A percentile compares a stretch with the other conserved stretches of the same genome.
Evolutionary conservation across 2,329 filamentous ascomycete species (phyloP).

Genomic region (Ophiocordyceps polyrhachis-furcata): DNA sequence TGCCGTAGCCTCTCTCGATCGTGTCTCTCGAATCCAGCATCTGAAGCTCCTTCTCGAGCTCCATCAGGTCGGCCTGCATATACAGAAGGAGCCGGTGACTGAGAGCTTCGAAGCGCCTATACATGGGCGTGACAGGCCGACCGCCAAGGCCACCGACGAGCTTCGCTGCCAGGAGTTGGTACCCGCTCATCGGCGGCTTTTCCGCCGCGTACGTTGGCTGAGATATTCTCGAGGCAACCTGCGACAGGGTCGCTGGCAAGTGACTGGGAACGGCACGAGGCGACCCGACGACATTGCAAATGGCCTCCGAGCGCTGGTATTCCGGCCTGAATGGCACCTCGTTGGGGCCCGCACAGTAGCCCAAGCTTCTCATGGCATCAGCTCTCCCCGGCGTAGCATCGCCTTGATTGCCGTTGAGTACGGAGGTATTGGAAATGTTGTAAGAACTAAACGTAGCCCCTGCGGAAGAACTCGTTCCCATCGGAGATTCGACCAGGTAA

Average conservation of each 20-base stretch:
- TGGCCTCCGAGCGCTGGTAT: neutral
- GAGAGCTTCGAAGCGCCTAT: conserved; percentile 63
- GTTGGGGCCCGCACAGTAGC: neutral
- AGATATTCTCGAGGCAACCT: neutral
- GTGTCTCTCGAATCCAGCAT: conserved; percentile 44
- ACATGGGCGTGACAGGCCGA: conserved; percentile 38
- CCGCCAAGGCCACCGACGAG: conserved; percentile 16
- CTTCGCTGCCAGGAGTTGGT: conserved; percentile 41
- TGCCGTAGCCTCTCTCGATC: conserved; percentile 22
- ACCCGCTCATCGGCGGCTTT: conserved; percentile 32
- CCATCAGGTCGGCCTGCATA: conserved; percentile 67
- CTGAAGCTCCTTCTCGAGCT: conserved; percentile 62
- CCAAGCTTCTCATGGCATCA: neutral
- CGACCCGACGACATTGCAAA: neutral
- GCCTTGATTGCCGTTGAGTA: neutral
- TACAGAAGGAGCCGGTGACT: conserved; percentile 71
- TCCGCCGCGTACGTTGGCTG: neutral
- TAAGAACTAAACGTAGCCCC: neutral
- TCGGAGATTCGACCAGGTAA: conserved; percentile 4
- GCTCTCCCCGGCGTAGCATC: neutral
- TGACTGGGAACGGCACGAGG: neutral
- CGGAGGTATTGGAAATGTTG: neutral
- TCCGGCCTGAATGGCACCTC: neutral
- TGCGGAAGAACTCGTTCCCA: neutral
- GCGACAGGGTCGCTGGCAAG: neutral